Conservation (phyloP, 2,329 filamentous ascomycete species). For the Xylariaceae sp. region DNA sequence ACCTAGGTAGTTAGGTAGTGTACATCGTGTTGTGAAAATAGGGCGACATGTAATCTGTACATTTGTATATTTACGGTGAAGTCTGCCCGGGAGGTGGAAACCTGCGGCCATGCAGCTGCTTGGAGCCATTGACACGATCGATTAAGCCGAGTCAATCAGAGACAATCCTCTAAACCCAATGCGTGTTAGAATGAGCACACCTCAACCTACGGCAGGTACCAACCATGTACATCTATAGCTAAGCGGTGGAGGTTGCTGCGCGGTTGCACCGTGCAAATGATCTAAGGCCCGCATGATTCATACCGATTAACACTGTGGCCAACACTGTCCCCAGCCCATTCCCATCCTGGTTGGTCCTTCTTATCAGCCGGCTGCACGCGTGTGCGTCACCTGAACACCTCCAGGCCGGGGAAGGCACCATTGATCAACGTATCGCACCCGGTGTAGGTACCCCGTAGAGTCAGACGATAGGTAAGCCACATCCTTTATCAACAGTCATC, state of each 20-base stretch:
- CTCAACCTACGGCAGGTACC: constrained; percentile 8
- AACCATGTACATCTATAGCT: no score
- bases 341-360: constrained; percentile 1
- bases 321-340: not conserved
- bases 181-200: constrained; percentile 1
- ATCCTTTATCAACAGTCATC: constrained; percentile 24
- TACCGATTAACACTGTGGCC: not conserved
- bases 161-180: constrained; percentile 11
- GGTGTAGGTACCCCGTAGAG: not conserved
- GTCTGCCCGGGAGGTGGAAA: not conserved
- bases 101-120: not conserved
- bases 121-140: not conserved
- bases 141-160: constrained; percentile 5
- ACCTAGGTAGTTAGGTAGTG: not conserved
- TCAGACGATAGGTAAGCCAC: constrained; percentile 7
- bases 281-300: constrained; percentile 5
- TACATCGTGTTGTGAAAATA: not conserved
- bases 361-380: constrained; percentile 29
- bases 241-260: constrained; percentile 12
- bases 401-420: constrained; percentile 27
- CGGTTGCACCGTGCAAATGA: constrained; percentile 12
- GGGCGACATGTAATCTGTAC: not conserved
- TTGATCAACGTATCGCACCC: not conserved
- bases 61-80: not conserved
- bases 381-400: constrained; percentile 31